Evolutionary conservation across 2,329 filamentous ascomycete species (phyloP), one percentile per base, ranked within the genome.

Genomic region (Zasmidium citrigriseum): DNA sequence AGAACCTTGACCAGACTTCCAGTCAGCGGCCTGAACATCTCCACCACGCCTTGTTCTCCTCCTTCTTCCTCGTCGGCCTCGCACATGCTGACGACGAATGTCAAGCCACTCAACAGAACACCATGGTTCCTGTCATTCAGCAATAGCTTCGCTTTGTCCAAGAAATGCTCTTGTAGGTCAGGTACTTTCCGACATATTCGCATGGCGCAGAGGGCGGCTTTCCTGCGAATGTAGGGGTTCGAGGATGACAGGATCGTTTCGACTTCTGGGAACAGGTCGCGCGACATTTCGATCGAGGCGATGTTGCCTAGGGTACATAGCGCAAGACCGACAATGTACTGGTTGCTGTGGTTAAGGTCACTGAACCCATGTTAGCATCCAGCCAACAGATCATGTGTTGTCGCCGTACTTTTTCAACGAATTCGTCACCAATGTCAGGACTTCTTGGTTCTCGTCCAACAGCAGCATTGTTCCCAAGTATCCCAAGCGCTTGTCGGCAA

Each of bases 191-290:
- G 89, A 78, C 93, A 97, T 82, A 99, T 97, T 66, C 93, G 86
- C 95, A 99, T 99, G 52, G 95, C 95, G 77, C 95, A 99, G n/a
- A 99, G 83, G 3, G 95, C 95, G 18, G 95, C 95, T 80, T 99
- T 99, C 68, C 95, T 86, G 68, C 95, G 86, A 72, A 99, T 97
- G 74, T 99, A 99, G n/a, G 95, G 95, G 75, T 99, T 99, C 54
- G 92, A 89, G 50, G 93, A 97, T 45, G 92, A 89, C 64, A 99
- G 81, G 50, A 98, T 86, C 61, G 85, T 90, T 76, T 99, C 96
- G 74, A 99, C 90, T 82, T 99, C 93, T 66, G 92, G 86, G 75
- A 99, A 99, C 20, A 99, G 81, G 77, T 99, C 95, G 81, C 95
- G 85, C 18, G 95, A 96, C 95, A 99, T 99, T 75, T 99, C 95